A percentile compares a stretch with the other conserved stretches of the same genome.
Evolutionary conservation across 1,284 basidiomycete species (phyloP).

Genomic region (Psilocybe mexicana): DNA sequence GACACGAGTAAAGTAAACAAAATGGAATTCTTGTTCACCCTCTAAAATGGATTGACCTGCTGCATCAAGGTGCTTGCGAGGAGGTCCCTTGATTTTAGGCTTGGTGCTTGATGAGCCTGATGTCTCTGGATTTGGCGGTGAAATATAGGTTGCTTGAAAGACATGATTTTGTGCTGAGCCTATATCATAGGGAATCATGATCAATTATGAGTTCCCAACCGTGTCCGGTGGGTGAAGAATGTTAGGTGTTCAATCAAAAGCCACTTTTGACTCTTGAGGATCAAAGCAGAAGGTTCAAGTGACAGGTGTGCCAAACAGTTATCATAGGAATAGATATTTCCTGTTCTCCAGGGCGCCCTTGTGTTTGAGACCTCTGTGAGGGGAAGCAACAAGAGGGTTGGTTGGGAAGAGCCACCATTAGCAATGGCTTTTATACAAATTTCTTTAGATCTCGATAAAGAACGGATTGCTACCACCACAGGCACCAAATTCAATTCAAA

Average conservation of each 20-base stretch:
- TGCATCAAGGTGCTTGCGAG: neutral
- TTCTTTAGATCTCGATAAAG: neutral
- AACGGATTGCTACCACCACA: neutral
- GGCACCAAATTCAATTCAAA: neutral
- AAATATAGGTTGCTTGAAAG: too few species aligned
- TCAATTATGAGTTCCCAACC: too few species aligned
- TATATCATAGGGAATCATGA: too few species aligned
- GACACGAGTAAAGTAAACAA: neutral
- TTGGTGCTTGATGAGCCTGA: neutral
- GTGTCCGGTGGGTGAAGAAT: too few species aligned
- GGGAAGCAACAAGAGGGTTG: neutral
- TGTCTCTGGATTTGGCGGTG: too few species aligned
- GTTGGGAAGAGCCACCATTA: neutral
- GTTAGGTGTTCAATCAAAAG: neutral
- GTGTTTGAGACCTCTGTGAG: neutral
- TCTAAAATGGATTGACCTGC: conserved; percentile 1
- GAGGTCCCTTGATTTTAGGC: neutral
- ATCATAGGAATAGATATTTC: neutral
- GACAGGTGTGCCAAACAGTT: neutral
- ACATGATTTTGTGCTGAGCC: too few species aligned
- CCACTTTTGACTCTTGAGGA: neutral
- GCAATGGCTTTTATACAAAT: neutral
- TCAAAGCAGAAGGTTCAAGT: too few species aligned
- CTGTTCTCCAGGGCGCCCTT: neutral
- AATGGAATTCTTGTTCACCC: neutral